phyloP scores from a whole-genome alignment of 2,329 filamentous ascomycete genomes.

The Penicillium sp. region DNA sequence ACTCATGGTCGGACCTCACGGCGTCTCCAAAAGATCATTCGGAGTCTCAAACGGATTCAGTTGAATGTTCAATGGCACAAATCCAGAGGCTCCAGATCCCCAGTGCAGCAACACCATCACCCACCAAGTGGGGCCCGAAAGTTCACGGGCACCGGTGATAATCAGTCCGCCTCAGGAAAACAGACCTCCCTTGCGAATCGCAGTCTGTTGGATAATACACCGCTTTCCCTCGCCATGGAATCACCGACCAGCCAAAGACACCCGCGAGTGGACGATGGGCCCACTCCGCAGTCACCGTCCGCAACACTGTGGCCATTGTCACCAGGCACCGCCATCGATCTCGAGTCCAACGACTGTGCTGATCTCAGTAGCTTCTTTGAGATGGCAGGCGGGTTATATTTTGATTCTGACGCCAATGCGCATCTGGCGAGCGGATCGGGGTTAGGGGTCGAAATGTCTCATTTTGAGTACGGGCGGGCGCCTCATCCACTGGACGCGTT shows the following conservation, averaged over 20 bases:
- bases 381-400: constrained; percentile 56
- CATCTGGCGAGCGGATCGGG: constrained; percentile 15
- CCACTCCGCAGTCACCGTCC: constrained; percentile 23
- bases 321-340: constrained; percentile 13
- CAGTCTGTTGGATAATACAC: not conserved
- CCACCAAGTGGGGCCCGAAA: not conserved
- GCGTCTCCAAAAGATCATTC: constrained; percentile 62
- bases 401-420: constrained; percentile 25
- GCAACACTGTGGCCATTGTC: constrained; percentile 27
- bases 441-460: constrained; percentile 14
- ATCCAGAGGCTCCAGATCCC: constrained; percentile 2
- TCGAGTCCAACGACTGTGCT: constrained; percentile 39
- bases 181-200: not conserved
- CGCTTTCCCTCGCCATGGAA: constrained; percentile 4
- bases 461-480: constrained; percentile 6
- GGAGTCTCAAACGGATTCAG: constrained; percentile 60
- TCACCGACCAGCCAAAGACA: constrained; percentile 9
- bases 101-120: not conserved
- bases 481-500: constrained; percentile 32
- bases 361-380: constrained; percentile 65
- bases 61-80: constrained; percentile 49
- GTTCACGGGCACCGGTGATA: not conserved
- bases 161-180: not conserved
- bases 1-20: constrained; percentile 60
- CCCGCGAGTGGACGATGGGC: constrained; percentile 12